A percentile compares a stretch with the other conserved stretches of the same genome.
Conservation (phyloP, 441 rosid species). For the Croton laevigatus region DNA sequence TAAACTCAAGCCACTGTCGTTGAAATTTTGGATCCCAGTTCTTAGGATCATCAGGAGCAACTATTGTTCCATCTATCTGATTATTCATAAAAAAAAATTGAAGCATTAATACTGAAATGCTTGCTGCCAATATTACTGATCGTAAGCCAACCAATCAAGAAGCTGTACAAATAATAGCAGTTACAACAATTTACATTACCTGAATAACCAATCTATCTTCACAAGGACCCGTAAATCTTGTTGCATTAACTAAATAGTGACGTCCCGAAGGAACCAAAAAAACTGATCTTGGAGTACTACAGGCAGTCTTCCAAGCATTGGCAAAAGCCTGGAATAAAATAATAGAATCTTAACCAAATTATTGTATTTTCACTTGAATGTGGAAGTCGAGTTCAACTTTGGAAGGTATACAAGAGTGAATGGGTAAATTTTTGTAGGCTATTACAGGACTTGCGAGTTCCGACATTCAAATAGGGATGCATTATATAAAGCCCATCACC, state of each 20-base stretch:
- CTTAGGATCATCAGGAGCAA: conserved; percentile 80
- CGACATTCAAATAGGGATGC: neutral
- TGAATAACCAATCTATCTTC: conserved; percentile 63
- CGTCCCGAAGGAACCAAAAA: conserved; percentile 75
- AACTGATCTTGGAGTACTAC: conserved; percentile 60
- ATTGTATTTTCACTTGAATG: neutral
- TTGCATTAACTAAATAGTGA: conserved; percentile 71
- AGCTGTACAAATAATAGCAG: neutral
- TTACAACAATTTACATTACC: conserved; percentile 35
- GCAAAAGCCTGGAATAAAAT: conserved; percentile 53
- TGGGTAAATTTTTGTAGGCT: neutral
- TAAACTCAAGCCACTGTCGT: conserved; percentile 67
- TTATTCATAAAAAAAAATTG: neutral
- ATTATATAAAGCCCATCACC: conserved; percentile 9
- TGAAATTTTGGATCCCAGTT: conserved; percentile 70
- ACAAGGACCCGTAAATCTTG: conserved; percentile 86
- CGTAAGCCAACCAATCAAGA: neutral
- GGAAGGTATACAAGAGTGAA: neutral
- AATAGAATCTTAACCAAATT: conserved; percentile 14
- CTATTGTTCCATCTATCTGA: conserved; percentile 88
- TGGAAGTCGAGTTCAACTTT: conserved; percentile 1
- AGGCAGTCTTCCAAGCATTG: conserved; percentile 72
- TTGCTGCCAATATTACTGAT: neutral
- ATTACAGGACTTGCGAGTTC: neutral
- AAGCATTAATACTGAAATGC: neutral